Base-by-base conservation (phyloP, 176 grass and related monocot genomes). In the Elymus sibiricus region DNA sequence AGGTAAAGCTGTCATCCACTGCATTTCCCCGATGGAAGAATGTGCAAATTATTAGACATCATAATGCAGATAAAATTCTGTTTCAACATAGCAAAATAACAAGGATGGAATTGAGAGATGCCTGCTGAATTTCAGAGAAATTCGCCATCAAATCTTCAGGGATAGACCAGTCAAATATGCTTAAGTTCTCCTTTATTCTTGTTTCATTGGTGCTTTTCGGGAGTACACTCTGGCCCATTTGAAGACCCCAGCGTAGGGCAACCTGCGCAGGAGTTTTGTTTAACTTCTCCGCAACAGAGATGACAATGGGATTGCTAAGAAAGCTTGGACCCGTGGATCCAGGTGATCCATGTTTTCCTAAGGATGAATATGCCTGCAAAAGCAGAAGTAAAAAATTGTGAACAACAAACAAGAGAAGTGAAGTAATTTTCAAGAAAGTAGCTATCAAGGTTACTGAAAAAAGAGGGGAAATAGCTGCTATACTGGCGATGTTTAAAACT, bases 231-330 rank as follows among this genome's bases (percentile, higher is more conserved):
- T 90, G 89, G n/a, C 88, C 82, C 78, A 82, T 86, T 63, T 93
- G 89, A 69, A 93, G 43, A 11, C 89, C 86, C 92, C 92, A 93
- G 22, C 86, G 76, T 39, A 93, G 83, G 42, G 79, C 76, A 25
- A 93, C 83, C 77, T 91, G 92, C 7, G 85, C 92, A 19, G 92
- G 92, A 37, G 86, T 93, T 83, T 83, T 91, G 62, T 87, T 58
- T 5, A 91, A 62, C 72, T 77, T 80, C 74, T 93, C 82, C 1
- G 92, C 86, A 91, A 86, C 11, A 46, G 82, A 79, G n/a, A 83
- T 6, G 42, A 91, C 69, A 63, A 86, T 53, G 22, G 92, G 77
- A 56, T 88, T 21, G 66, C 44, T 65, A 61, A 93, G 85, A 9
- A 93, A 29, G 7, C 35, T 86, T 79, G 77, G 43, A 2, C 82